A percentile compares a stretch with the other conserved stretches of the same genome.
Conservation (phyloP, 331 rosid genomes). For the Quercus tomentella region DNA sequence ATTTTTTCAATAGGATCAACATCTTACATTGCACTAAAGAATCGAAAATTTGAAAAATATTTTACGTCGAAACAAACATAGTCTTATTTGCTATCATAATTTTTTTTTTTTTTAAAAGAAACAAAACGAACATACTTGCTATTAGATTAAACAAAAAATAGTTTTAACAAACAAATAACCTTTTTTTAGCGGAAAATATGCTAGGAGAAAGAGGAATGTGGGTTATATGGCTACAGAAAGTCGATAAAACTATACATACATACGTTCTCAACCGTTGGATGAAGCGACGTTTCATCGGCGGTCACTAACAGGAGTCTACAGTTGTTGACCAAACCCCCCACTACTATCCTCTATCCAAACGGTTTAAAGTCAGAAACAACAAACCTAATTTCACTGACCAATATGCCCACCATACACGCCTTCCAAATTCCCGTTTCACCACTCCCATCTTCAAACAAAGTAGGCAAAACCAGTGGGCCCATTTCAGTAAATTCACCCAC, state of each 20-base stretch:
- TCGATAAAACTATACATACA: too few relatives aligned
- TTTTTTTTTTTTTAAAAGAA: too few relatives aligned
- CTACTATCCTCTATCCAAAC: constrained; percentile 32
- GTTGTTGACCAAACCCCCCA: constrained; percentile 49
- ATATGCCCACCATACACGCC: background rate
- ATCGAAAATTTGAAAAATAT: too few relatives aligned
- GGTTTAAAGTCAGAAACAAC: background rate
- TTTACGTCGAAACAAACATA: too few relatives aligned
- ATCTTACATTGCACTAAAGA: too few relatives aligned
- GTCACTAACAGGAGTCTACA: background rate
- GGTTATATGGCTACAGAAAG: too few relatives aligned
- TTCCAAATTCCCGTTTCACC: too few relatives aligned
- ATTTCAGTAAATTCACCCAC: background rate
- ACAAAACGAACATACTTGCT: too few relatives aligned
- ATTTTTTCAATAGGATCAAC: rapidly evolving
- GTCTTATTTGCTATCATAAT: too few relatives aligned
- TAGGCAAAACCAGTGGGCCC: background rate
- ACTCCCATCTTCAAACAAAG: background rate
- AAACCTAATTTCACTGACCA: background rate
- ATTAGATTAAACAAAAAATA: too few relatives aligned
- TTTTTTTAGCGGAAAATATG: too few relatives aligned
- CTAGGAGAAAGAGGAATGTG: background rate
- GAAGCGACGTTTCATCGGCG: background rate
- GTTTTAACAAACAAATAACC: too few relatives aligned
- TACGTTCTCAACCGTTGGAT: constrained; percentile 1